Conservation (phyloP, 805 yeast species). For the Cyberlindnera bimundalis region DNA sequence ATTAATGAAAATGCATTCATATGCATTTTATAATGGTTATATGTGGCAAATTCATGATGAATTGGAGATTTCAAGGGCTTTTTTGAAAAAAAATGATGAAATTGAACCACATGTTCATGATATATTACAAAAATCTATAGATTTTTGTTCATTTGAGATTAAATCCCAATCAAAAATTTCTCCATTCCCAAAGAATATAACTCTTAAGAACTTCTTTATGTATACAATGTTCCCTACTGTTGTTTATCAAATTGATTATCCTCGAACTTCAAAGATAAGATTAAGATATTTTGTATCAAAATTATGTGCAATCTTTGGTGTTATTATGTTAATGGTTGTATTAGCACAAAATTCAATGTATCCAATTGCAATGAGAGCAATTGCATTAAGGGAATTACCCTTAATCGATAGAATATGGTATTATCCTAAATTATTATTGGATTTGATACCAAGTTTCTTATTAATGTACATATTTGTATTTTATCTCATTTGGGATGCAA, state of each 20-base stretch:
- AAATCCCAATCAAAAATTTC: conserved; percentile 45
- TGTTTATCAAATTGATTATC: conserved; percentile 79
- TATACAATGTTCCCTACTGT: conserved; percentile 88
- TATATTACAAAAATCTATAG: conserved; percentile 42
- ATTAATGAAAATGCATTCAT: conserved; percentile 95
- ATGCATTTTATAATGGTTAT: conserved; percentile 88
- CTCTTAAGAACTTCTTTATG: conserved; percentile 60
- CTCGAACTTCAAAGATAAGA: conserved; percentile 68
- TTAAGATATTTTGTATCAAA: conserved; percentile 68
- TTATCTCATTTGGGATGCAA: conserved; percentile 94
- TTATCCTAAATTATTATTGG: conserved; percentile 61
- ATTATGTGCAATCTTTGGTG: conserved; percentile 79
- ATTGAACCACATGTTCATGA: conserved; percentile 30
- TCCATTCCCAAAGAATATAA: conserved; percentile 72
- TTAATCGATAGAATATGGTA: conserved; percentile 38
- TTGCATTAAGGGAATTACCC: conserved; percentile 50
- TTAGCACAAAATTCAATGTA: conserved; percentile 73
- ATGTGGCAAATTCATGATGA: conserved; percentile 64
- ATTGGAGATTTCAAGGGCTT: conserved; percentile 44
- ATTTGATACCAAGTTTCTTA: conserved; percentile 77
- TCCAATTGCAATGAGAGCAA: conserved; percentile 65
- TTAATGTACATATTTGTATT: conserved; percentile 73
- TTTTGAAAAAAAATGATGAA: conserved; percentile 38
- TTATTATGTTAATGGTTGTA: conserved; percentile 75
- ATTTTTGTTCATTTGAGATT: conserved; percentile 73